Base-by-base conservation (phyloP, 2,329 filamentous ascomycete species). In the Diaporthe ampelina region DNA sequence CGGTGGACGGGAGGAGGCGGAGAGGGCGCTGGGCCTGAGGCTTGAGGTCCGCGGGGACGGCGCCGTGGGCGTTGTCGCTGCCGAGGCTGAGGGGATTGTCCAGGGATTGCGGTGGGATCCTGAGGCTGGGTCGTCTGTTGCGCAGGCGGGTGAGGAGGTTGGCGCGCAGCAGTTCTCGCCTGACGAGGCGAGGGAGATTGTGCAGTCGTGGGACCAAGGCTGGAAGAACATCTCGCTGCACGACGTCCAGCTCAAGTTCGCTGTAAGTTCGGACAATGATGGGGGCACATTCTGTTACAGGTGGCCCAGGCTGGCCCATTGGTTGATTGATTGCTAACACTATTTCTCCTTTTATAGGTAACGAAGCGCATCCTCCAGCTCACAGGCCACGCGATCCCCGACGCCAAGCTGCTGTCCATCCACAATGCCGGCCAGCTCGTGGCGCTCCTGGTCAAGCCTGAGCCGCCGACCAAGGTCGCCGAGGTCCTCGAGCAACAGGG, bases 301-400 rank as follows among this genome's bases (percentile, higher is more conserved):
- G 9, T 15, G 43, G 13, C 2, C 26, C 29, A 17, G 32, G 59
- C 26, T 72, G 3, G 19, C 45, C 11, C 0, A 48, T 24, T 29
- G 57, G 11, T 26, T 35, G 24, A 9, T 45, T 45, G 40, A 8
- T 32, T 65, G 63, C 77, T 78, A 70, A 81, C 59, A 58, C 9
- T 24, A 5, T 17, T 17, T 0, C 11, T 29, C 19, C 7, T 57
- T 6, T 7, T n/a, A 29, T 78, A 98, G 95, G 88, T 97, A 77
- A 86, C 92, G 79, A 97, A 98, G 85, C 92, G 94, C 74, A 86
- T 95, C 76, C 91, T 93, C 82, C 94, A 97, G 82, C 87, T 97
- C 75, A 95, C 93, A n/a, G 94, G 94, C 75, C 90, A 92, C 76
- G 89, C 91, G 74, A 87, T 98, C 77, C 87, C 93, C 21, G 96